Percentiles rank a stretch among this genome's conserved stretches.
These are phyloP conservation scores for Ciborinia camelliae DNA, from an alignment of 2,329 filamentous ascomycete genomes.

Conservation along the genomic window DNA sequence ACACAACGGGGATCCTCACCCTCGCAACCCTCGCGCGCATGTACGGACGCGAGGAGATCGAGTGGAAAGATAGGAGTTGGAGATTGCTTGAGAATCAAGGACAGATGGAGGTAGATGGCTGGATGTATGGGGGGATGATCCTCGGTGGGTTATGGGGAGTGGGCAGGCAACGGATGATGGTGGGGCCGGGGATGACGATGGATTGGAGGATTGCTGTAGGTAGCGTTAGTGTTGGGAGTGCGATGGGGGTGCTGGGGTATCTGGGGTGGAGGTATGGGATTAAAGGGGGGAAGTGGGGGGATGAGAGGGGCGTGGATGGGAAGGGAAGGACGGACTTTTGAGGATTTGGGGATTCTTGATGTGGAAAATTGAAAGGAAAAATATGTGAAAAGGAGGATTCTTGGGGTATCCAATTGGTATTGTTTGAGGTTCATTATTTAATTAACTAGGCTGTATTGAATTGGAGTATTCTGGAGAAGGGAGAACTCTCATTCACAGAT, in stretches of 20 bases:
- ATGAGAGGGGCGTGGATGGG: too few species aligned
- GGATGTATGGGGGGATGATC: constrained; percentile 46
- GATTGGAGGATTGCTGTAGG: constrained; percentile 45
- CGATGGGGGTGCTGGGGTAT: constrained; percentile 48
- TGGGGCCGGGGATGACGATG: too few species aligned
- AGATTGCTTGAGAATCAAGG: constrained; percentile 55
- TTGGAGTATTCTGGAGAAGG: too few species aligned
- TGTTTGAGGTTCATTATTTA: too few species aligned
- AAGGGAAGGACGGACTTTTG: too few species aligned
- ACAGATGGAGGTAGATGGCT: constrained; percentile 57
- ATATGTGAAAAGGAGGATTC: too few species aligned
- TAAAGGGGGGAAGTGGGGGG: constrained; percentile 40
- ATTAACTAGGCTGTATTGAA: too few species aligned
- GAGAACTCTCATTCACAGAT: too few species aligned
- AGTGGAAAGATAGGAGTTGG: constrained; percentile 64
- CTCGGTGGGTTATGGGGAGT: constrained; percentile 37
- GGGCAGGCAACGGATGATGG: too few species aligned
- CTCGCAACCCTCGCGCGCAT: constrained; percentile 50
- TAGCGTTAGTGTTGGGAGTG: constrained; percentile 47
- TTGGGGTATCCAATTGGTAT: too few species aligned
- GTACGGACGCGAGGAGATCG: constrained; percentile 54
- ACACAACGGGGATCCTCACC: constrained; percentile 45
- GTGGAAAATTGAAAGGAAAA: too few species aligned
- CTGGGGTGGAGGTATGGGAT: constrained; percentile 50
- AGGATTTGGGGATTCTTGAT: too few species aligned